phyloP scores from a whole-genome alignment of 164 flowering plant species.

The Piper betle region DNA sequence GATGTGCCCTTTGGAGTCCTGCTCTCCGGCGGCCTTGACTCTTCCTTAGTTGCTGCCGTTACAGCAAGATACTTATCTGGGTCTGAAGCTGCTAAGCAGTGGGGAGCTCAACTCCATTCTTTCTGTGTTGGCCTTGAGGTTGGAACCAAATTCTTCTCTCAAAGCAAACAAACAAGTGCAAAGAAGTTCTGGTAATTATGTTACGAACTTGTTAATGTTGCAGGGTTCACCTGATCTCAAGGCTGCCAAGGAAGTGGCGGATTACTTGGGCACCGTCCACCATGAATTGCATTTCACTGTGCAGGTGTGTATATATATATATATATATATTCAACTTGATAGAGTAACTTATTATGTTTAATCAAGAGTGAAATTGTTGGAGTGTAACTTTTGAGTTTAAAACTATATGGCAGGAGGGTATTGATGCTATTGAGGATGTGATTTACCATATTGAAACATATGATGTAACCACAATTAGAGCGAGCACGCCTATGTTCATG shows the following conservation, averaged over 20 bases:
- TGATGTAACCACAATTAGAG: constrained; percentile 90
- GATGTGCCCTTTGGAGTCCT: constrained; percentile 95
- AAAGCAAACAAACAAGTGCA: neutral
- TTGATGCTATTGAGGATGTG: constrained; percentile 94
- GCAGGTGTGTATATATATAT: too few relatives aligned
- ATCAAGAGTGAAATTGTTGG: neutral
- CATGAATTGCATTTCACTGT: constrained; percentile 88
- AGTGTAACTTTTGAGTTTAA: neutral
- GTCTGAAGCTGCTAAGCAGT: constrained; percentile 77
- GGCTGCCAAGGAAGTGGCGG: constrained; percentile 91
- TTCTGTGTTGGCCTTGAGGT: constrained; percentile 97
- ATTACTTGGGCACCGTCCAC: constrained; percentile 88
- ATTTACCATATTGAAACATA: constrained; percentile 87
- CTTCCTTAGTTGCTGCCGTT: constrained; percentile 76
- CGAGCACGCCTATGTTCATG: constrained; percentile 98
- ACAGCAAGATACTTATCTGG: constrained; percentile 68
- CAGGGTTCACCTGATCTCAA: constrained; percentile 94
- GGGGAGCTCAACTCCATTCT: constrained; percentile 91
- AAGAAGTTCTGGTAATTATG: neutral
- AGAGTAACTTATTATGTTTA: neutral
- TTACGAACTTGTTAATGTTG: neutral
- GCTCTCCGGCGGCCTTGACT: constrained; percentile 85
- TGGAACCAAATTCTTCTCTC: neutral
- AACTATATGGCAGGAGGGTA: constrained; percentile 57
- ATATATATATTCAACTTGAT: constrained; percentile 14